Conservation (phyloP, 1,284 basidiomycete species). For the Ganoderma leucocontextum region DNA sequence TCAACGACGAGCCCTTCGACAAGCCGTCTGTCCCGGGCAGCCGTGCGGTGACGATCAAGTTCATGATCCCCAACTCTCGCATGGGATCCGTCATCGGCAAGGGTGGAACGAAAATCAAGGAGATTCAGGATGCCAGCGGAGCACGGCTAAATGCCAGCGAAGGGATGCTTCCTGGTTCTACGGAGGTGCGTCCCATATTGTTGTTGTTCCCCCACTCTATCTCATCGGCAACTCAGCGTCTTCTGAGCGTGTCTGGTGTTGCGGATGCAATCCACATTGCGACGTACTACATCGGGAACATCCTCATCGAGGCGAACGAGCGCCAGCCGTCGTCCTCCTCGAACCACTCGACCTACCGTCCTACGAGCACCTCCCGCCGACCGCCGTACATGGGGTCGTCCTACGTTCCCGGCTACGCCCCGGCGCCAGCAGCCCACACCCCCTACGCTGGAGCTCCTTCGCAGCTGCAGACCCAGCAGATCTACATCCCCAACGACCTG, state of each 20-base stretch:
- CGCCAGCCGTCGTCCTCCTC: constrained; percentile 78
- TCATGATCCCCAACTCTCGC: constrained; percentile 98
- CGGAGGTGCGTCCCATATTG: constrained; percentile 71
- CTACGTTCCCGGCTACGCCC: constrained; percentile 72
- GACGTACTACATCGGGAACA: constrained; percentile 98
- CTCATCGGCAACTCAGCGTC: constrained; percentile 66
- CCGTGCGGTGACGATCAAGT: constrained; percentile 98
- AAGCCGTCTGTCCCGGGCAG: constrained; percentile 97
- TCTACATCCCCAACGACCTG: constrained; percentile 97
- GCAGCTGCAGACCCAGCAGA: constrained; percentile 94
- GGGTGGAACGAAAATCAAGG: constrained; percentile 97
- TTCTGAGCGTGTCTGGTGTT: constrained; percentile 96
- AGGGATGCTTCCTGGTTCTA: constrained; percentile 98
- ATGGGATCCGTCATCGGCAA: constrained; percentile 99
- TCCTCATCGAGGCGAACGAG: constrained; percentile 95
- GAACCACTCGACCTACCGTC: constrained; percentile 49
- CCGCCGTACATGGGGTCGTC: constrained; percentile 66
- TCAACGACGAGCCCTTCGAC: constrained; percentile 99
- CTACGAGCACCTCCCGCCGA: constrained; percentile 56
- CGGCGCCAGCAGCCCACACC: constrained; percentile 32
- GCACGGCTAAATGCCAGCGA: constrained; percentile 97
- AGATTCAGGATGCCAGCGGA: constrained; percentile 99
- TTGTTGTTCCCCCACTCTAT: constrained; percentile 22
- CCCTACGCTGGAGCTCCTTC: constrained; percentile 43
- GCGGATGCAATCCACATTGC: constrained; percentile 99